A percentile compares a stretch with the other conserved stretches of the same genome.
These are phyloP conservation scores for Pythium diclinum DNA, from an alignment of 352 stramenopile genomes.

Conservation along the genomic window DNA sequence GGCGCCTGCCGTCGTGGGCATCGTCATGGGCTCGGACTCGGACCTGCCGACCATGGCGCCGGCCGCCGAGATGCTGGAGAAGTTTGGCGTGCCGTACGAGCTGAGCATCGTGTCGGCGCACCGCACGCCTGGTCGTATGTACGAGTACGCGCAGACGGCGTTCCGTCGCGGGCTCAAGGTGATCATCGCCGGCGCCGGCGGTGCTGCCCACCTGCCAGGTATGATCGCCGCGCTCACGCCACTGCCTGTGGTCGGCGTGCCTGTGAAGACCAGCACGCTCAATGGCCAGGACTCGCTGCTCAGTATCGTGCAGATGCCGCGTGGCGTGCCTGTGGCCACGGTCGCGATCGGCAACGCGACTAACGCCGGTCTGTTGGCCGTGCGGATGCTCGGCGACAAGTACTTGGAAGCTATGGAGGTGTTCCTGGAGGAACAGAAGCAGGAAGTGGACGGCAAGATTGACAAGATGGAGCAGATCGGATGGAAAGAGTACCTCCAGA, in stretches of 20 bases:
- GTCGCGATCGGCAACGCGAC: slow-evolving; percentile 98
- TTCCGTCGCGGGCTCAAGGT: slow-evolving; percentile 89
- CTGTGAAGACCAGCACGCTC: slow-evolving; percentile 96
- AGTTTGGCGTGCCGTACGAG: slow-evolving; percentile 96
- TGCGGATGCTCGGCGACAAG: slow-evolving; percentile 91
- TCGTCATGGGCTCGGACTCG: slow-evolving; percentile 94
- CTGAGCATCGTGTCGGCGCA: slow-evolving; percentile 98
- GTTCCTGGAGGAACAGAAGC: slow-evolving; percentile 91
- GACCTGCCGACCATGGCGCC: slow-evolving; percentile 97
- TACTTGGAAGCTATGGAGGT: slow-evolving; percentile 88
- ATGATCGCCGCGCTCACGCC: slow-evolving; percentile 89
- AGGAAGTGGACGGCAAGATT: slow-evolving; percentile 93
- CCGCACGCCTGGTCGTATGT: slow-evolving; percentile 95
- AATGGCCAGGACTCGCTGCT: slow-evolving; percentile 97
- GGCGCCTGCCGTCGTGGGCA: slow-evolving; percentile 56
- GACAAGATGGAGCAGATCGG: slow-evolving; percentile 82
- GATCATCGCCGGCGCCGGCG: slow-evolving; percentile 95
- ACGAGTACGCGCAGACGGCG: slow-evolving; percentile 93
- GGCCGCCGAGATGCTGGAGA: slow-evolving; percentile 93
- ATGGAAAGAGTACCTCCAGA: slow-evolving; percentile 89
- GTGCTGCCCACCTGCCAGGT: slow-evolving; percentile 96
- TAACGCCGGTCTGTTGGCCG: slow-evolving; percentile 97
- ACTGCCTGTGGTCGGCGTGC: slow-evolving; percentile 94
- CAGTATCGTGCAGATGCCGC: slow-evolving; percentile 99
- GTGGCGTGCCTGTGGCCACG: slow-evolving; percentile 96